A percentile compares a stretch with the other conserved stretches of the same genome.
phyloP scores from a whole-genome alignment of 2,329 filamentous ascomycete genomes.

The Fusarium gaditjirri region DNA sequence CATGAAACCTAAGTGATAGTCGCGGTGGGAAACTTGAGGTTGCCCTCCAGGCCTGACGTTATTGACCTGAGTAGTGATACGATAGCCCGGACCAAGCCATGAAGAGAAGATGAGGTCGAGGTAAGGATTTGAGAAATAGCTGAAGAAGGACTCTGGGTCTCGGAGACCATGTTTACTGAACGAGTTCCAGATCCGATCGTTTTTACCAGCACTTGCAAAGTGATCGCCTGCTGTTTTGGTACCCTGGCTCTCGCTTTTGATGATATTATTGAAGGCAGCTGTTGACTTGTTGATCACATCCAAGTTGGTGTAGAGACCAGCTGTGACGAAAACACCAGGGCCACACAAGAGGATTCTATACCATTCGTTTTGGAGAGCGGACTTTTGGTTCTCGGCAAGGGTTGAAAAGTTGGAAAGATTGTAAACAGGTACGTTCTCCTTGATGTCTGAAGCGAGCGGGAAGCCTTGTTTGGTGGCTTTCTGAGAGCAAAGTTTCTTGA shows the following conservation, averaged over 20 bases:
- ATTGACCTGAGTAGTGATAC: slow-evolving; percentile 71
- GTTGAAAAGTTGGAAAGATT: slow-evolving; percentile 52
- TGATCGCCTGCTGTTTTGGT: slow-evolving; percentile 64
- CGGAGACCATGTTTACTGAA: slow-evolving; percentile 68
- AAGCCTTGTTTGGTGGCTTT: slow-evolving; percentile 53
- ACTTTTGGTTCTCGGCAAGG: slow-evolving; percentile 33
- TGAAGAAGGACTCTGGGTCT: slow-evolving; percentile 63
- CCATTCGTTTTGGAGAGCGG: slow-evolving; percentile 68
- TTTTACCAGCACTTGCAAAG: slow-evolving; percentile 65
- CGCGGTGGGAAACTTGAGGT: slow-evolving; percentile 68
- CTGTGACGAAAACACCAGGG: slow-evolving; percentile 69
- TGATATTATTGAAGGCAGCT: slow-evolving; percentile 59
- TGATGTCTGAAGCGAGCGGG: slow-evolving; percentile 57
- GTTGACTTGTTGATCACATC: slow-evolving; percentile 59
- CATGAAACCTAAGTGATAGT: slow-evolving; percentile 74
- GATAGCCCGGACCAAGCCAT: slow-evolving; percentile 70
- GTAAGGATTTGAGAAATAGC: slow-evolving; percentile 71
- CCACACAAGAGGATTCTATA: slow-evolving; percentile 66
- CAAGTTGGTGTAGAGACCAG: slow-evolving; percentile 59
- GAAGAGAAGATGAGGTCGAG: slow-evolving; percentile 61
- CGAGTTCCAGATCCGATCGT: slow-evolving; percentile 73
- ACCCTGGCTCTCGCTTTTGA: slow-evolving; percentile 54
- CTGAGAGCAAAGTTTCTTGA: slow-evolving; percentile 57
- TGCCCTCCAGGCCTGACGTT: slow-evolving; percentile 68
- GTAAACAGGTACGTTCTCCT: slow-evolving; percentile 67